A percentile compares a stretch with the other conserved stretches of the same genome.
These are phyloP conservation scores for Microsporum canis DNA, from an alignment of 2,329 filamentous ascomycete genomes.

Conservation along the genomic window DNA sequence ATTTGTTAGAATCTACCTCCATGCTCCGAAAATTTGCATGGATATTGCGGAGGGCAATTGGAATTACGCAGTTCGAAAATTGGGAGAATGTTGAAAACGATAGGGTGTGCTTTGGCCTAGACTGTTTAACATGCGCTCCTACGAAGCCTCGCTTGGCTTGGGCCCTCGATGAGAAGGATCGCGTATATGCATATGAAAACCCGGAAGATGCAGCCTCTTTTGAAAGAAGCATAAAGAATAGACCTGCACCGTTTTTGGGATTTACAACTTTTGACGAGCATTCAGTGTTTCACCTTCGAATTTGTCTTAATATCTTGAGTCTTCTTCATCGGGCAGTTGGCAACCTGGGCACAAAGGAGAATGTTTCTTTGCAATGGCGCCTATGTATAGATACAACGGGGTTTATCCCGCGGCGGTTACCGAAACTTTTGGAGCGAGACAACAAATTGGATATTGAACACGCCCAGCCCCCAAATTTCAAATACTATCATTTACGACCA, in stretches of 20 bases:
- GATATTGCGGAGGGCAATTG: slow-evolving; percentile 23
- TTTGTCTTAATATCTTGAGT: slow-evolving; percentile 30
- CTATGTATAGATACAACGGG: slow-evolving; percentile 37
- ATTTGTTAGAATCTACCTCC: slow-evolving; percentile 20
- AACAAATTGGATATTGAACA: slow-evolving; percentile 31
- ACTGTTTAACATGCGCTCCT: slow-evolving; percentile 25
- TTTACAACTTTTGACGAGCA: slow-evolving; percentile 25
- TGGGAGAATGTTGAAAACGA: slow-evolving; percentile 20
- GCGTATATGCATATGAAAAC: slow-evolving; percentile 40
- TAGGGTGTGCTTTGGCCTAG: neutral
- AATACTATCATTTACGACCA: slow-evolving; percentile 31
- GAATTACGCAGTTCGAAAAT: slow-evolving; percentile 18
- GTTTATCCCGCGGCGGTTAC: slow-evolving; percentile 23
- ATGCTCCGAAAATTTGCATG: slow-evolving; percentile 23
- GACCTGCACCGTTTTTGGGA: slow-evolving; percentile 34
- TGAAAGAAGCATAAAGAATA: slow-evolving; percentile 41
- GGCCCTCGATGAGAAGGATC: slow-evolving; percentile 21
- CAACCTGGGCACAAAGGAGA: slow-evolving; percentile 16
- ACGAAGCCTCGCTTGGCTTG: slow-evolving; percentile 25
- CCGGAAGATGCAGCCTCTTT: slow-evolving; percentile 39
- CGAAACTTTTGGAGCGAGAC: slow-evolving; percentile 32
- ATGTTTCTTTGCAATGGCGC: slow-evolving; percentile 33
- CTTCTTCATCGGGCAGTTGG: slow-evolving; percentile 28
- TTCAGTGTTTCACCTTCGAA: slow-evolving; percentile 27
- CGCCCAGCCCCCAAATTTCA: slow-evolving; percentile 29